phyloP scores from a whole-genome alignment of 352 stramenopile genomes.

The Phytopythium vexans region DNA sequence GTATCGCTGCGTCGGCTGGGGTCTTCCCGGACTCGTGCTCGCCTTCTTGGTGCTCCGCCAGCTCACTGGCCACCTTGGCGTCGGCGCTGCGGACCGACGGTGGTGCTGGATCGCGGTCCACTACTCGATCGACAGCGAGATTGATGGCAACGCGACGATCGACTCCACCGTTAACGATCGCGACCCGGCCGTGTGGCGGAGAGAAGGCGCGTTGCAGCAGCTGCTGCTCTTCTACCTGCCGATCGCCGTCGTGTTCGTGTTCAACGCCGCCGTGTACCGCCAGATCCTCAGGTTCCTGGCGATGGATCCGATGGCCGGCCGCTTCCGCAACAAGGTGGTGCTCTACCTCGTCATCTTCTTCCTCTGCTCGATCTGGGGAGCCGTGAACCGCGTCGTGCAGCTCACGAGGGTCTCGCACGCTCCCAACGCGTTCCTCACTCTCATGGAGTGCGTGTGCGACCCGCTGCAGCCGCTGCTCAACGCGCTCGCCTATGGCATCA shows the following conservation, averaged over 20 bases:
- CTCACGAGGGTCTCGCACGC: slow-evolving; percentile 38
- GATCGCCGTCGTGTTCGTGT: slow-evolving; percentile 60
- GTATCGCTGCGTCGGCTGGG: slow-evolving; percentile 69
- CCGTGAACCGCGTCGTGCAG: slow-evolving; percentile 66
- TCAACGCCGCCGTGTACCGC: slow-evolving; percentile 59
- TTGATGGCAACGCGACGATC: not conserved
- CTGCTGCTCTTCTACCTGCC: slow-evolving; percentile 66
- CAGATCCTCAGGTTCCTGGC: slow-evolving; percentile 59
- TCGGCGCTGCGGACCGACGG: slow-evolving; percentile 58
- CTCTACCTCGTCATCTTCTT: slow-evolving; percentile 73
- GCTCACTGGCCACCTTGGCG: slow-evolving; percentile 64
- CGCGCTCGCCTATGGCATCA: slow-evolving; percentile 63
- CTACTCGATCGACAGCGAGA: slow-evolving; percentile 12
- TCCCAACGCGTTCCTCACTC: slow-evolving; percentile 47
- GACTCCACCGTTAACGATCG: slow-evolving; percentile 1
- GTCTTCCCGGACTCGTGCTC: slow-evolving; percentile 48
- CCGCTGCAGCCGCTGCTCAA: slow-evolving; percentile 70
- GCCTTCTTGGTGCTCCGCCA: slow-evolving; percentile 61
- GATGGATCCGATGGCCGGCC: slow-evolving; percentile 58
- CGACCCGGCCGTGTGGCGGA: slow-evolving; percentile 32
- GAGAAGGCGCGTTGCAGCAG: slow-evolving; percentile 53
- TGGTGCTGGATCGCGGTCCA: slow-evolving; percentile 80
- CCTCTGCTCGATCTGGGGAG: slow-evolving; percentile 70
- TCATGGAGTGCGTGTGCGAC: slow-evolving; percentile 73
- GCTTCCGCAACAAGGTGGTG: slow-evolving; percentile 53